Evolutionary conservation across 169 alveolate species (phyloP).

Genomic region (Plasmodium malariae): DNA sequence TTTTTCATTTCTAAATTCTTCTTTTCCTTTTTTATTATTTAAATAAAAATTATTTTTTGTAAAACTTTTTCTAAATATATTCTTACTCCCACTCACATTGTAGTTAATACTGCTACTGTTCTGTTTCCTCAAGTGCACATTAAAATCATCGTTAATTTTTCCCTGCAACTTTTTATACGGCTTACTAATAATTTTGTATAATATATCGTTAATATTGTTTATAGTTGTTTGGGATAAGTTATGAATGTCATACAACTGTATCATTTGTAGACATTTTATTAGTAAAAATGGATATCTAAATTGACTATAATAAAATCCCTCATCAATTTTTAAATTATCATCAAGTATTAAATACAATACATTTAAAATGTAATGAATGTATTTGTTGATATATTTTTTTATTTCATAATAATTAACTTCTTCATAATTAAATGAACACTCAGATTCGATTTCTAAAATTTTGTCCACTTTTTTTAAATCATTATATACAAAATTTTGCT

Average conservation of each 20-base stretch:
- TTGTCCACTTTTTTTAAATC: conserved; percentile 60
- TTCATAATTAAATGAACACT: conserved; percentile 46
- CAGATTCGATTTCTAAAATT: conserved; percentile 58
- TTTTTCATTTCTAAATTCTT: conserved; percentile 23
- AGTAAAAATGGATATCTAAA: conserved; percentile 54
- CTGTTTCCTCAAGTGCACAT: neutral
- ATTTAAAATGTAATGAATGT: conserved; percentile 46
- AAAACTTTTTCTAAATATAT: conserved; percentile 23
- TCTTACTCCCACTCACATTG: neutral
- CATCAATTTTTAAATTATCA: conserved; percentile 63
- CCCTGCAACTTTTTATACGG: conserved; percentile 59
- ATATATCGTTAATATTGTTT: conserved; percentile 57
- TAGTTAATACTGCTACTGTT: neutral
- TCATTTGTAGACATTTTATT: conserved; percentile 61
- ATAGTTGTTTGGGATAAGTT: conserved; percentile 25
- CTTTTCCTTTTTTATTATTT: conserved; percentile 16
- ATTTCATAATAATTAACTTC: conserved; percentile 54
- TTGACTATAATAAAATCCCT: conserved; percentile 44
- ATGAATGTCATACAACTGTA: conserved; percentile 42
- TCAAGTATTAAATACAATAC: conserved; percentile 36
- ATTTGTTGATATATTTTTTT: conserved; percentile 51
- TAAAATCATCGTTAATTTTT: neutral
- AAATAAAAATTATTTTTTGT: conserved; percentile 20
- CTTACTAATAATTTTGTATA: conserved; percentile 16
- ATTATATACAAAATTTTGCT: conserved; percentile 37